These are phyloP conservation scores for Trichoderma gracile DNA, from an alignment of 2,329 filamentous ascomycete species.

Conservation along the genomic window DNA sequence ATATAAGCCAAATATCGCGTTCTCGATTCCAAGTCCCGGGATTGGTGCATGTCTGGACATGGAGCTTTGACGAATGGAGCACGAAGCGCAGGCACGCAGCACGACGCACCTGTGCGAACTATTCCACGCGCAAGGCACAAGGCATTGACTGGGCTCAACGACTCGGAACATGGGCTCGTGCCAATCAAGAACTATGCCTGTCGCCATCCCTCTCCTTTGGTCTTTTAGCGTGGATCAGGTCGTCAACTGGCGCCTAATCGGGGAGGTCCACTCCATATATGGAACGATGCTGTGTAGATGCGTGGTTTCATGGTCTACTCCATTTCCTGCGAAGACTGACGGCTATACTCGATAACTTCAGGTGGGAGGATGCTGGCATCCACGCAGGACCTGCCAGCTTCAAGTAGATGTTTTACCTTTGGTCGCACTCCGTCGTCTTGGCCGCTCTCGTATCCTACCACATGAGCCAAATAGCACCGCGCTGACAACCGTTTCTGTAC, in stretches of 20 bases:
- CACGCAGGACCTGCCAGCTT: no score
- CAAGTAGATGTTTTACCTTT: neutral
- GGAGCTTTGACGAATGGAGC: no score
- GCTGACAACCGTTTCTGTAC: neutral
- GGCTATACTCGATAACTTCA: neutral
- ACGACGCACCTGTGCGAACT: no score
- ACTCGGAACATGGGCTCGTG: neutral
- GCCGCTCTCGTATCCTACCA: neutral
- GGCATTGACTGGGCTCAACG: neutral
- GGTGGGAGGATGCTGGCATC: neutral
- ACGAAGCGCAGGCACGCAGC: no score
- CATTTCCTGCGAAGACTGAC: constrained; percentile 4
- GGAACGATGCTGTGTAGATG: neutral
- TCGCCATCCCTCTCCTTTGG: neutral
- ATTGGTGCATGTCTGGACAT: no score
- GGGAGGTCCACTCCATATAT: constrained; percentile 3
- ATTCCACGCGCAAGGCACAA: neutral
- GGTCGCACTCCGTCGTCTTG: neutral
- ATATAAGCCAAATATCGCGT: neutral
- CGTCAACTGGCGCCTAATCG: constrained; percentile 7
- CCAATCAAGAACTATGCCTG: constrained; percentile 13
- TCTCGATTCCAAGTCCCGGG: neutral
- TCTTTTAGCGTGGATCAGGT: constrained; percentile 10
- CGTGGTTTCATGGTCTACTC: constrained; percentile 9
- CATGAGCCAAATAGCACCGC: constrained; percentile 5